Evolutionary conservation across 768 basidiomycete genomes (phyloP).

Genomic region (Boletus coccyginus): DNA sequence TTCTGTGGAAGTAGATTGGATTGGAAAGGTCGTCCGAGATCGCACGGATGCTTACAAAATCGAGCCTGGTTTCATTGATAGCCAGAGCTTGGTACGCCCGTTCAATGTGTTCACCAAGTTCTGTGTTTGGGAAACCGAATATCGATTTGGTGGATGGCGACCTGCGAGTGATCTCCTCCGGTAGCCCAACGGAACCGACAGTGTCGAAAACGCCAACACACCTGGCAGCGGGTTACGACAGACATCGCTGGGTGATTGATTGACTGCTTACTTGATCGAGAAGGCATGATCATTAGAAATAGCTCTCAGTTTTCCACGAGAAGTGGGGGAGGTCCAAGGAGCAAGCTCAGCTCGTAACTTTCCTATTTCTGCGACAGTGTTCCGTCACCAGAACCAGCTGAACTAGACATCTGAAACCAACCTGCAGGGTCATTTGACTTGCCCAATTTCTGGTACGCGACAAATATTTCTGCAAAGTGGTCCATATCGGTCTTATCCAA

Average conservation of each 20-base stretch:
- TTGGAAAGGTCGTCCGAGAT: neutral
- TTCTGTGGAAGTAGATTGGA: conserved; percentile 35
- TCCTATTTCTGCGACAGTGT: conserved; percentile 31
- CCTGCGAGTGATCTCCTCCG: conserved; percentile 55
- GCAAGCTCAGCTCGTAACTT: conserved; percentile 43
- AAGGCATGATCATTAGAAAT: conserved; percentile 47
- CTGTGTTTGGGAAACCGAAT: conserved; percentile 63
- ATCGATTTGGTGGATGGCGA: conserved; percentile 45
- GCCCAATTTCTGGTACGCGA: conserved; percentile 59
- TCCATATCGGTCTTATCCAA: conserved; percentile 72
- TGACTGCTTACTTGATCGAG: conserved; percentile 53
- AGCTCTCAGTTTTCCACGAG: conserved; percentile 54
- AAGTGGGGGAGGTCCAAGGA: conserved; percentile 51
- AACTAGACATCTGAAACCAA: conserved; percentile 18
- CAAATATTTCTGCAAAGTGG: conserved; percentile 61
- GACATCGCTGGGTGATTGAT: neutral
- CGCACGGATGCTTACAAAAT: conserved; percentile 51
- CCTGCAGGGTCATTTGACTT: conserved; percentile 47
- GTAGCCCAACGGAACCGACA: conserved; percentile 69
- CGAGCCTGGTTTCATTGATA: conserved; percentile 60
- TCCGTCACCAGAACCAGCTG: neutral
- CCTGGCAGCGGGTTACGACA: conserved; percentile 30
- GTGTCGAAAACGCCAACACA: conserved; percentile 78
- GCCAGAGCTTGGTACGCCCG: conserved; percentile 69
- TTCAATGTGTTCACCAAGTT: conserved; percentile 61